These are phyloP conservation scores for Nicotiana rustica DNA, from an alignment of 305 asterid species.

Conservation along the genomic window DNA sequence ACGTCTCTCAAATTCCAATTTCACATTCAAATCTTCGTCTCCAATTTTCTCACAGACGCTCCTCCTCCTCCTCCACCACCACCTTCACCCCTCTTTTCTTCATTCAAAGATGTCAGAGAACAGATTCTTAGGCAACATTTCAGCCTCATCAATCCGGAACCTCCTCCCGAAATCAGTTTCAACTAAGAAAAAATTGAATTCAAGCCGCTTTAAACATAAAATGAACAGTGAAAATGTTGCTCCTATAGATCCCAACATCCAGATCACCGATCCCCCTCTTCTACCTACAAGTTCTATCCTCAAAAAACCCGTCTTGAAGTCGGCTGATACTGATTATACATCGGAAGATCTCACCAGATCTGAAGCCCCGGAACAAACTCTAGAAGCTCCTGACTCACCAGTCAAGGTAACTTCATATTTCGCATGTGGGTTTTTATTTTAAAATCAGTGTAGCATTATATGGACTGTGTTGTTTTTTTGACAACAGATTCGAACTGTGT, in stretches of 20 bases:
- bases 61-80: neutral
- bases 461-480: neutral
- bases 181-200: constrained; percentile 55
- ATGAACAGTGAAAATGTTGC: constrained; percentile 66
- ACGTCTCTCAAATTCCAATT: constrained; percentile 13
- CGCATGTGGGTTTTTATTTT: constrained; percentile 12
- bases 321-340: constrained; percentile 24
- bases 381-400: constrained; percentile 56
- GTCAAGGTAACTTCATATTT: constrained; percentile 64
- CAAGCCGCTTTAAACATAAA: constrained; percentile 51
- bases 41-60: neutral
- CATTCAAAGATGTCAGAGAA: constrained; percentile 53
- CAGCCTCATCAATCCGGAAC: constrained; percentile 68
- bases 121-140: constrained; percentile 69
- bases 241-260: constrained; percentile 75
- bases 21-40: constrained; percentile 31
- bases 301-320: constrained; percentile 51
- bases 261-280: constrained; percentile 66
- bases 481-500: neutral
- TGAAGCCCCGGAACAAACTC: constrained; percentile 38
- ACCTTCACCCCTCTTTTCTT: neutral
- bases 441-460: neutral
- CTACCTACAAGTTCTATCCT: constrained; percentile 57
- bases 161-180: constrained; percentile 64
- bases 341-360: constrained; percentile 45